phyloP scores from a whole-genome alignment of 768 basidiomycete species.

The Kwoniella heveanensis region DNA sequence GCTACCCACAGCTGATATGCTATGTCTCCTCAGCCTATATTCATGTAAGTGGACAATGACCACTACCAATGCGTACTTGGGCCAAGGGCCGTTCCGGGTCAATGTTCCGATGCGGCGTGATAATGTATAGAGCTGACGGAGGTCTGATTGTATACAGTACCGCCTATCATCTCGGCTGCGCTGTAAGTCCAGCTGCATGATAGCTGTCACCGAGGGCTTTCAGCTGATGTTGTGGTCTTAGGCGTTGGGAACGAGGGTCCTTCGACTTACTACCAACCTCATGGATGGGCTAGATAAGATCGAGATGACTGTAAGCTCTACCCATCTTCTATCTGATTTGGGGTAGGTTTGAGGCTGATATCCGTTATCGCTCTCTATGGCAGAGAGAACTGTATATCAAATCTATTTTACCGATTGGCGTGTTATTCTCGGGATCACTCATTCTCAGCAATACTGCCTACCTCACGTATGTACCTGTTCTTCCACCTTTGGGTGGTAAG shows the following conservation, averaged over 20 bases:
- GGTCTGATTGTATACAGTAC: conserved; percentile 32
- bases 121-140: too few relatives aligned
- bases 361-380: neutral
- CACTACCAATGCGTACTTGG: too few relatives aligned
- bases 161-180: conserved; percentile 51
- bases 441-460: conserved; percentile 93
- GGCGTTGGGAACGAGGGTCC: conserved; percentile 48
- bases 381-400: conserved; percentile 63
- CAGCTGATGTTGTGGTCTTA: conserved; percentile 5
- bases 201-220: neutral
- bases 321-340: neutral
- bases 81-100: neutral
- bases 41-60: neutral
- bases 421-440: conserved; percentile 90
- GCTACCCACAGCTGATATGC: neutral
- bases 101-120: conserved; percentile 2
- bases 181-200: conserved; percentile 28
- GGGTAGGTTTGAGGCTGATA: neutral
- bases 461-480: conserved; percentile 63
- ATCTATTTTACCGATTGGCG: conserved; percentile 89
- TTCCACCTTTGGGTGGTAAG: too few relatives aligned
- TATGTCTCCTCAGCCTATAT: conserved; percentile 42
- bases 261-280: conserved; percentile 52
- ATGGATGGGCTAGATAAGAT: conserved; percentile 55
- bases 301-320: conserved; percentile 63